Percentiles rank a stretch among this genome's conserved stretches.
Evolutionary conservation across 108 stramenopile genomes (phyloP).

Genomic region (Seminavis robusta): DNA sequence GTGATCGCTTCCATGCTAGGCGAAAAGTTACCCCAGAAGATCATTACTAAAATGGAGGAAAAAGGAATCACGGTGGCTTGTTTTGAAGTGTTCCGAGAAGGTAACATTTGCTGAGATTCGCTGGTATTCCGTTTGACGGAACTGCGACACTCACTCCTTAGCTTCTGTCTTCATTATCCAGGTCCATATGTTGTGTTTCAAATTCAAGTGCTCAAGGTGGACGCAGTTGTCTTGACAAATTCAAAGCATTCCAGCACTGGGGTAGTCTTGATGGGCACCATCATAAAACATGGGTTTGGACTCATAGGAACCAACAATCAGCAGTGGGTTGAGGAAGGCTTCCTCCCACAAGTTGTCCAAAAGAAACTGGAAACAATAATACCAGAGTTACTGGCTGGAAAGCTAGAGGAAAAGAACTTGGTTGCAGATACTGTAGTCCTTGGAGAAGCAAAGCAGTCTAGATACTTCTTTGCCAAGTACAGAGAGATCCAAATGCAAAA

Average conservation of each 20-base stretch:
- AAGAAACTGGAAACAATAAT: conserved; percentile 9
- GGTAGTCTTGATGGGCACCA: conserved; percentile 1
- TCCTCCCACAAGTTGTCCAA: conserved; percentile 17
- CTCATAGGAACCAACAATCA: conserved; percentile 7
- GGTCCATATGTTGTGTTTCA: conserved; percentile 28
- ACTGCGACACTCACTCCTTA: no score
- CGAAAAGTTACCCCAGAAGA: conserved; percentile 4
- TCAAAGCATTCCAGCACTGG: background rate
- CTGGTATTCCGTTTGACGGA: no score
- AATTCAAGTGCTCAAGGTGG: conserved; percentile 17
- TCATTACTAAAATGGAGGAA: conserved; percentile 24
- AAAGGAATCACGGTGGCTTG: conserved; percentile 16
- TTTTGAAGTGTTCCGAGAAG: conserved; percentile 30
- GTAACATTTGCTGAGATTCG: no score
- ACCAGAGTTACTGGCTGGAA: conserved; percentile 11
- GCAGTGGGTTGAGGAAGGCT: conserved; percentile 16
- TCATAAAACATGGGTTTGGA: conserved; percentile 6
- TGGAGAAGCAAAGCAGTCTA: conserved; percentile 10
- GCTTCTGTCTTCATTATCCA: no score
- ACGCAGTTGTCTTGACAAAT: conserved; percentile 12
- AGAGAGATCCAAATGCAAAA: conserved; percentile 18
- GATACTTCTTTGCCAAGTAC: conserved; percentile 21
- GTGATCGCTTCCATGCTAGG: conserved; percentile 13
- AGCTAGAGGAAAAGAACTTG: conserved; percentile 22
- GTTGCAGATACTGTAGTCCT: conserved; percentile 17